These are phyloP conservation scores for Acephala macrosclerotiorum DNA, from an alignment of 2,329 filamentous ascomycete species.

Conservation along the genomic window DNA sequence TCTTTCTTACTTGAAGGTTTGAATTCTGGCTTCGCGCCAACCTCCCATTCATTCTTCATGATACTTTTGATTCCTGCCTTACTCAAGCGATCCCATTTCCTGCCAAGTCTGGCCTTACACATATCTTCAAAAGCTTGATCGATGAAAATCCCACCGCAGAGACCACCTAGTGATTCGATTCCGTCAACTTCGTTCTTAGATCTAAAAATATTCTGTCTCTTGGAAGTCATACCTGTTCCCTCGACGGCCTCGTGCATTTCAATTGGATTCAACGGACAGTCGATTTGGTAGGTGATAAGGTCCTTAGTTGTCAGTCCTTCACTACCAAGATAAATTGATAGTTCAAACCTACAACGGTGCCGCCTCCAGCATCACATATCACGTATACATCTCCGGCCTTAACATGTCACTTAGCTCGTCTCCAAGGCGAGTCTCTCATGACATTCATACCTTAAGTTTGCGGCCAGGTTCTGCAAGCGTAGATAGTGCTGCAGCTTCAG, in stretches of 20 bases:
- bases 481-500: slow-evolving; percentile 13
- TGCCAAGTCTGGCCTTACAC: slow-evolving; percentile 9
- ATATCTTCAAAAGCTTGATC: slow-evolving; percentile 17
- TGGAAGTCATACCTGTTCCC: slow-evolving; percentile 16
- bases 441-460: slow-evolving; percentile 4
- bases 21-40: slow-evolving; percentile 8
- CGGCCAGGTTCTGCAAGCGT: slow-evolving; percentile 11
- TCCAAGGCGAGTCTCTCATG: background rate
- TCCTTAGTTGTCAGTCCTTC: slow-evolving; percentile 5
- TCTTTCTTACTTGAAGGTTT: slow-evolving; percentile 12
- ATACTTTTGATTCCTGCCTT: slow-evolving; percentile 17
- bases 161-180: background rate
- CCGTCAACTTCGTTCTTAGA: background rate
- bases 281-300: slow-evolving; percentile 14
- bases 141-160: slow-evolving; percentile 19
- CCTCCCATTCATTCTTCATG: slow-evolving; percentile 16
- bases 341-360: slow-evolving; percentile 2
- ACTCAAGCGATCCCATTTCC: slow-evolving; percentile 15
- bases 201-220: too few species aligned
- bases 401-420: background rate
- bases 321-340: background rate
- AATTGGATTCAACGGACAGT: background rate
- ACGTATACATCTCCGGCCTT: slow-evolving; percentile 11
- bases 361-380: slow-evolving; percentile 20
- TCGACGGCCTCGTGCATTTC: slow-evolving; percentile 14